These are phyloP conservation scores for Setaria italica DNA, from an alignment of 202 grass and related monocot genomes.

Conservation along the genomic window DNA sequence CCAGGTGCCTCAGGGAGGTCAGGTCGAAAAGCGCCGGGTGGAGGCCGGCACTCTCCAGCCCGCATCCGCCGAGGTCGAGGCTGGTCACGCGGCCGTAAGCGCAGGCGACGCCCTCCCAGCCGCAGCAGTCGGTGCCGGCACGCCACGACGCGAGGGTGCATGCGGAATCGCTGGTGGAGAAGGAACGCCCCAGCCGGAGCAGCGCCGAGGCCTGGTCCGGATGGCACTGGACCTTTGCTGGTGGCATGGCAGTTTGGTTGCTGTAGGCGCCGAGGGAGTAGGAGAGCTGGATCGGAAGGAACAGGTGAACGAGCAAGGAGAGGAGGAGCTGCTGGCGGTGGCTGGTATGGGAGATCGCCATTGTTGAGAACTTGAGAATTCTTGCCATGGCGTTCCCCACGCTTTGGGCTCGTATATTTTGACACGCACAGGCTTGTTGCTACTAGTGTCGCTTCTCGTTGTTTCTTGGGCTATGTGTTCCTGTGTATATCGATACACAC, in stretches of 20 bases:
- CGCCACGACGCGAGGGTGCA: slow-evolving; percentile 45
- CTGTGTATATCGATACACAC: neutral
- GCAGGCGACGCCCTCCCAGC: slow-evolving; percentile 55
- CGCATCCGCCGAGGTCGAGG: slow-evolving; percentile 47
- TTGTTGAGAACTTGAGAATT: neutral
- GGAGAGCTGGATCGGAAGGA: neutral
- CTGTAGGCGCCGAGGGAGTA: neutral
- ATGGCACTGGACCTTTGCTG: neutral
- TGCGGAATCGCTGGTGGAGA: neutral
- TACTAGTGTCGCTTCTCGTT: neutral
- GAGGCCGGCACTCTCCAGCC: slow-evolving; percentile 28
- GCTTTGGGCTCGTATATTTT: neutral
- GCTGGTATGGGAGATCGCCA: neutral
- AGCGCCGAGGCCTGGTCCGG: slow-evolving; percentile 10
- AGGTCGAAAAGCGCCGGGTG: slow-evolving; percentile 51
- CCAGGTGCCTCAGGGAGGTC: slow-evolving; percentile 44
- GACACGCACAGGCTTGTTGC: neutral
- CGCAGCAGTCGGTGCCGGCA: slow-evolving; percentile 50
- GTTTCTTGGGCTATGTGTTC: too few species aligned
- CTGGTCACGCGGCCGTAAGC: slow-evolving; percentile 38
- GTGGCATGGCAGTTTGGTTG: neutral
- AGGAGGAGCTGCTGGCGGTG: neutral
- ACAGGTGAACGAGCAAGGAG: neutral
- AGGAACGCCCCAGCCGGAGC: neutral
- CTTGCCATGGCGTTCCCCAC: neutral